A percentile compares a stretch with the other conserved stretches of the same genome.
These are phyloP conservation scores for Buxus sempervirens DNA, from an alignment of 164 flowering plant genomes.

Conservation along the genomic window DNA sequence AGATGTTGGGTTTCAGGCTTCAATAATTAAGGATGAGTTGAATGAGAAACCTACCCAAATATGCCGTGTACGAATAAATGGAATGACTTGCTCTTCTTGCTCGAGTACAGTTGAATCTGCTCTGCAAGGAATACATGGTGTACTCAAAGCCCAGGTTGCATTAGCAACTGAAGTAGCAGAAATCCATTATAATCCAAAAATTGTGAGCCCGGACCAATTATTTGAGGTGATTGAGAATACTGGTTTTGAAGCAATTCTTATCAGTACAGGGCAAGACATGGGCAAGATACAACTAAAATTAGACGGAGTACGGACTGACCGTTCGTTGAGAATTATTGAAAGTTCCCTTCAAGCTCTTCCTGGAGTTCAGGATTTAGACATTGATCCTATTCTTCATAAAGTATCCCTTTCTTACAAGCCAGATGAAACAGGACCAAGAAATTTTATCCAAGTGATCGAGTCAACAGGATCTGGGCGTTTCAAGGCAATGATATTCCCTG, in stretches of 20 bases:
- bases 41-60: slow-evolving; percentile 33
- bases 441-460: slow-evolving; percentile 58
- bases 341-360: slow-evolving; percentile 64
- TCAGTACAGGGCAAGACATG: slow-evolving; percentile 58
- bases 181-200: slow-evolving; percentile 56
- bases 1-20: slow-evolving; percentile 72
- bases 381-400: slow-evolving; percentile 36
- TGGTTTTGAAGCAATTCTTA: slow-evolving; percentile 71
- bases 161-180: slow-evolving; percentile 80
- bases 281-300: slow-evolving; percentile 58
- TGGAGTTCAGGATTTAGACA: slow-evolving; percentile 52
- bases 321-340: slow-evolving; percentile 40
- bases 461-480: slow-evolving; percentile 49
- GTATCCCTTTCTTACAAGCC: slow-evolving; percentile 63
- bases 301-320: slow-evolving; percentile 46
- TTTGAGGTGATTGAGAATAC: slow-evolving; percentile 52
- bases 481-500: slow-evolving; percentile 57
- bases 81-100: slow-evolving; percentile 91
- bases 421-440: slow-evolving; percentile 71
- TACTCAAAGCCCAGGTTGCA: slow-evolving; percentile 64
- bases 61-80: slow-evolving; percentile 60
- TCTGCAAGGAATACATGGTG: slow-evolving; percentile 52
- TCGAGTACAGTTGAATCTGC: slow-evolving; percentile 58
- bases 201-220: slow-evolving; percentile 34
- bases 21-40: slow-evolving; percentile 41